phyloP scores from a whole-genome alignment of 2,329 filamentous ascomycete genomes.

The Trichoderma cornu-damae region DNA sequence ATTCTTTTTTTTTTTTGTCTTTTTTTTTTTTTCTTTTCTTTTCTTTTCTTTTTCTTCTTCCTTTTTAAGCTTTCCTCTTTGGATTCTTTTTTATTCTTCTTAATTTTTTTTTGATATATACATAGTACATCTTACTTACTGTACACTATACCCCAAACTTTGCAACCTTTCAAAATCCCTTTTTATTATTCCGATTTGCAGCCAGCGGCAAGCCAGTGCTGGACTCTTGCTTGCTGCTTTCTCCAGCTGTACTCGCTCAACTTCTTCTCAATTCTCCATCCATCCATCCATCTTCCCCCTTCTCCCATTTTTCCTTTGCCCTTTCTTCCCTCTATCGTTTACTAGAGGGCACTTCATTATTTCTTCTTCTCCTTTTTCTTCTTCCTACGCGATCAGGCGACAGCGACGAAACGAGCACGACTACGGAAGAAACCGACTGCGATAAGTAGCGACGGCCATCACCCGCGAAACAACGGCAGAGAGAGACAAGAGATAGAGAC shows the following conservation, averaged over 20 bases:
- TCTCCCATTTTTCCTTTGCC: background rate
- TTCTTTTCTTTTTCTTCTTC: conserved; percentile 4
- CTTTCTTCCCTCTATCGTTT: background rate
- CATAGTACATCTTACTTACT: conserved; percentile 1
- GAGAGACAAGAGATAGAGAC: background rate
- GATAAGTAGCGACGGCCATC: conserved; percentile 5
- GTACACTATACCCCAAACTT: background rate
- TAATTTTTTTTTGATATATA: conserved; percentile 7
- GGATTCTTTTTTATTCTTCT: conserved; percentile 5
- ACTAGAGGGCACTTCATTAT: background rate
- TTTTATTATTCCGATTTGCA: conserved; percentile 13
- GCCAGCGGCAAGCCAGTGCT: conserved; percentile 15
- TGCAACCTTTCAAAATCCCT: conserved; percentile 3
- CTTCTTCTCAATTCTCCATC: background rate
- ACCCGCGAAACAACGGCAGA: background rate
- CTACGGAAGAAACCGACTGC: background rate
- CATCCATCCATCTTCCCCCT: background rate
- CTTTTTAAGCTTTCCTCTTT: conserved; percentile 4
- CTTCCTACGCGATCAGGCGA: background rate
- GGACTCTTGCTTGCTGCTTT: conserved; percentile 15
- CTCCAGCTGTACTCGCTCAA: background rate
- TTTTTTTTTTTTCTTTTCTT: conserved; percentile 7
- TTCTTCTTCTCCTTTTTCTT: background rate
- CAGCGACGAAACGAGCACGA: conserved; percentile 2
- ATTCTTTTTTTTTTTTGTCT: background rate